Conservation (phyloP, 768 basidiomycete species). For the Tricholoma matsutake region DNA sequence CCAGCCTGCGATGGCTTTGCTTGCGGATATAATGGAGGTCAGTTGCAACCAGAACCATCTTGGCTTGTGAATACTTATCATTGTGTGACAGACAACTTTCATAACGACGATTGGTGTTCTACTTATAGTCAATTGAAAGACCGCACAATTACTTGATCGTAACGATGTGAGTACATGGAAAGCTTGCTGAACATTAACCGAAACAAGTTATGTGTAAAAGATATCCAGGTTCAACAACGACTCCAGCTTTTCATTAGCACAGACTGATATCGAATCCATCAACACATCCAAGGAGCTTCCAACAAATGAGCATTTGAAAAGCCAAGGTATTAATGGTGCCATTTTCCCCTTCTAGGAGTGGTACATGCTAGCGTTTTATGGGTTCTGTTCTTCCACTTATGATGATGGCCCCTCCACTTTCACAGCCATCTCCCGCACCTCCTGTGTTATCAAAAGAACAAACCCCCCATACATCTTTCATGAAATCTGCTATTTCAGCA, state of each 20-base stretch:
- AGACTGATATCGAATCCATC: not conserved
- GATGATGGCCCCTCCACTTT: not conserved
- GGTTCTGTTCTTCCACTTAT: not conserved
- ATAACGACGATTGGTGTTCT: conserved; percentile 12
- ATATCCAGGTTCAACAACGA: not conserved
- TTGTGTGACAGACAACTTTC: conserved; percentile 4
- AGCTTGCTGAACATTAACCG: not conserved
- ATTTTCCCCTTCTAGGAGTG: not conserved
- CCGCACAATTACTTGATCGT: not conserved
- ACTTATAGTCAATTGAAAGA: conserved; percentile 3
- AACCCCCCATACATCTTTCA: not conserved
- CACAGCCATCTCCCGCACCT: not conserved
- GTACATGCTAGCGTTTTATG: not conserved
- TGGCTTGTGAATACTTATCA: not conserved
- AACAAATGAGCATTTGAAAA: not conserved
- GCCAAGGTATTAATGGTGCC: not conserved
- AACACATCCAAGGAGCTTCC: not conserved
- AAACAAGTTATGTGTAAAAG: not conserved
- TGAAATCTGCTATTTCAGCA: not conserved
- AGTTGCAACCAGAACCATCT: not conserved
- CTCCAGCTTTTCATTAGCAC: not conserved
- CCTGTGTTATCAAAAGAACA: not conserved
- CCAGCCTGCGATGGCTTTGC: not conserved
- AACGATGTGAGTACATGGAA: not conserved
- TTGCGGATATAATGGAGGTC: conserved; percentile 3